Conservation (phyloP, 768 basidiomycete species). For the Rhodotorula sphaerocarpa region DNA sequence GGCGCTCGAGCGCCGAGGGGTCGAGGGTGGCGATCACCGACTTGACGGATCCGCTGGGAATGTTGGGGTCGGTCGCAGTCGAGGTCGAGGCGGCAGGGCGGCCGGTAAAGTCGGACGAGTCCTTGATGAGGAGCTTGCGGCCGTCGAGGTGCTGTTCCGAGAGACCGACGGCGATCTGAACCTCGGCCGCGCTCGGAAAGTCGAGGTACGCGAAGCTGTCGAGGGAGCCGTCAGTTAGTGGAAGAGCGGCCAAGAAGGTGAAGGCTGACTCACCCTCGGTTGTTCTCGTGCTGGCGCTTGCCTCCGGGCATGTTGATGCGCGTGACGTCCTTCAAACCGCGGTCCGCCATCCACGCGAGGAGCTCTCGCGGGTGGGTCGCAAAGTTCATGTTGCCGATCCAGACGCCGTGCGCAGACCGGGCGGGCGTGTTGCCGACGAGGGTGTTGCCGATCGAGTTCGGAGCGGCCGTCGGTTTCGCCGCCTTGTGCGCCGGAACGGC, state of each 20-base stretch:
- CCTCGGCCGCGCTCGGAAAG: slow-evolving; percentile 68
- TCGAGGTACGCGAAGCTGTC: slow-evolving; percentile 91
- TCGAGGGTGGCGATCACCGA: slow-evolving; percentile 43
- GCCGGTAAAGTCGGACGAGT: slow-evolving; percentile 52
- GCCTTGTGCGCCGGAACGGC: not conserved
- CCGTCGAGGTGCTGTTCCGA: slow-evolving; percentile 79
- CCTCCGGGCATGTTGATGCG: slow-evolving; percentile 74
- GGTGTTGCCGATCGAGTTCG: slow-evolving; percentile 16
- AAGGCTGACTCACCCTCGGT: slow-evolving; percentile 59
- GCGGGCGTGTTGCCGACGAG: slow-evolving; percentile 39
- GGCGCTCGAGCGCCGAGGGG: slow-evolving; percentile 46
- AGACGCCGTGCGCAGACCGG: slow-evolving; percentile 54
- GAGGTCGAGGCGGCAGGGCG: slow-evolving; percentile 23
- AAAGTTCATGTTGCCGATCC: slow-evolving; percentile 92
- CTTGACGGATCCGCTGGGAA: slow-evolving; percentile 39
- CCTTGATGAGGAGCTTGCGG: slow-evolving; percentile 83
- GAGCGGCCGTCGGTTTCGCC: not conserved
- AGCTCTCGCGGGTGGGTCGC: slow-evolving; percentile 73
- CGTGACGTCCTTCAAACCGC: slow-evolving; percentile 53
- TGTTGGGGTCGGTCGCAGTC: not conserved
- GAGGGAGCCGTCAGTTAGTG: no score
- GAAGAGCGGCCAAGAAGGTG: not conserved
- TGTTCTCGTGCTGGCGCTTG: slow-evolving; percentile 53
- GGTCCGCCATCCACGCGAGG: slow-evolving; percentile 26
- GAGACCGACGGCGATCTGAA: slow-evolving; percentile 63